phyloP scores from a whole-genome alignment of 108 stramenopile genomes.

The Parmales sp. region DNA sequence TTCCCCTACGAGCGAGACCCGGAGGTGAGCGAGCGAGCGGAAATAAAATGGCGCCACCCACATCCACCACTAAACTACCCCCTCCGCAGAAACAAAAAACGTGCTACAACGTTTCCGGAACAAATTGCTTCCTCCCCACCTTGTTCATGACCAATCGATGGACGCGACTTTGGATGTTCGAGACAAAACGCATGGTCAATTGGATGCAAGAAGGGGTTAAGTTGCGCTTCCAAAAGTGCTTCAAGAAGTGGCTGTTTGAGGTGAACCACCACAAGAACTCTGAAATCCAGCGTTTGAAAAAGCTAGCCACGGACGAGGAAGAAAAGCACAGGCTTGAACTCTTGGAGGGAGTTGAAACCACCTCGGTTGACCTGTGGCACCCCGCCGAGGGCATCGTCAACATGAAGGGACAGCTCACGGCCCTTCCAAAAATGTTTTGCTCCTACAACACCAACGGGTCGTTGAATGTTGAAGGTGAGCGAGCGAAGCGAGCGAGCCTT shows the following conservation, averaged over 20 bases:
- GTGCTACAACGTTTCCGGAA: slow-evolving; percentile 9
- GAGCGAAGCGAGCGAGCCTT: too few relatives aligned
- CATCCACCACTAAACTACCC: too few relatives aligned
- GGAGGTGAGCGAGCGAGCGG: too few relatives aligned
- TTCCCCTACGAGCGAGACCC: slow-evolving; percentile 11
- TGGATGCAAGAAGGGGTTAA: not conserved
- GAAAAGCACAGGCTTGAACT: too few relatives aligned
- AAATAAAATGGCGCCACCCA: too few relatives aligned
- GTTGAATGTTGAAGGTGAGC: too few relatives aligned
- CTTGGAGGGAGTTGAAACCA: too few relatives aligned
- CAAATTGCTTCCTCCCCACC: not conserved
- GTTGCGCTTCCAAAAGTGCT: not conserved
- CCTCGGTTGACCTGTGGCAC: not conserved
- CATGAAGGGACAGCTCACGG: not conserved
- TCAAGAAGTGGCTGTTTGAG: not conserved
- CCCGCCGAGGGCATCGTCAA: not conserved
- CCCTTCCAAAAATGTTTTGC: slow-evolving; percentile 6
- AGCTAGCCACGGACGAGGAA: too few relatives aligned
- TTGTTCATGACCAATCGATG: not conserved
- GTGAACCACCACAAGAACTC: too few relatives aligned
- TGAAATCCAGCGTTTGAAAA: too few relatives aligned
- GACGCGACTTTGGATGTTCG: not conserved
- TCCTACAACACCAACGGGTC: not conserved
- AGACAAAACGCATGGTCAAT: not conserved
- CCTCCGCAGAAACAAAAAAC: not conserved